Evolutionary conservation across 352 stramenopile species (phyloP), one percentile per base, ranked within the genome.

Genomic region (Plasmopara viticola): DNA sequence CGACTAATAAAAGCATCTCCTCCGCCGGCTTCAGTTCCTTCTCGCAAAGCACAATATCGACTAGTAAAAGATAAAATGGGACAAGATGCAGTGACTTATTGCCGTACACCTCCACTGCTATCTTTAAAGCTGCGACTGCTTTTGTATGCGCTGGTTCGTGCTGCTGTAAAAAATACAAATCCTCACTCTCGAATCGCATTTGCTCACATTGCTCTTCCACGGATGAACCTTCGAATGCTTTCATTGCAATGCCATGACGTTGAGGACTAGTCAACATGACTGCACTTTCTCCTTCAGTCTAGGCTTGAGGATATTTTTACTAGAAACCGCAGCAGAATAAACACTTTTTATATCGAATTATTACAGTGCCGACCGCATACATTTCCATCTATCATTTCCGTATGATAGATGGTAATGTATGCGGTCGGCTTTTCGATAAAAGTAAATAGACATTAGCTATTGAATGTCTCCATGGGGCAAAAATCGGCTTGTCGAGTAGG

Each of bases 1-100:
- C 86, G 48, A 86, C 64, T 12, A 87, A 67, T 4, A 75, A 80
- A 2, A 90, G 64, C 17, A 85, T 53, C 40, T 87, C 73, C 44
- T 90, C 77, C 1, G 74, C 72, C 51, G 76, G 71, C 42, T 81
- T 82, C 38, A 87, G 60, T 37, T 86, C 70, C 5, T 68, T 65
- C 44, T 86, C 67, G 48, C 75, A 60, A 35, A 90, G 61, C 7
- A 68, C 65, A 25, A 90, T 77, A 15, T 87, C 70, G 7, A 78
- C 68, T n/a, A 90, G 64, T 37, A 77, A 53, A 28, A 90, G 57
- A 50, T 86, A 87, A 61, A 80, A 87, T 2, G 74, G 77, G 15
- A 85, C 73, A 33, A 90, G 63, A 0, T 60, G 60, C 25, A 85
- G 49, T 35, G 74, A 71, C 38, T 57, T 74, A 28, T 82, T 81